phyloP scores from a whole-genome alignment of 2,329 filamentous ascomycete species.

The Aspergillus sp. region DNA sequence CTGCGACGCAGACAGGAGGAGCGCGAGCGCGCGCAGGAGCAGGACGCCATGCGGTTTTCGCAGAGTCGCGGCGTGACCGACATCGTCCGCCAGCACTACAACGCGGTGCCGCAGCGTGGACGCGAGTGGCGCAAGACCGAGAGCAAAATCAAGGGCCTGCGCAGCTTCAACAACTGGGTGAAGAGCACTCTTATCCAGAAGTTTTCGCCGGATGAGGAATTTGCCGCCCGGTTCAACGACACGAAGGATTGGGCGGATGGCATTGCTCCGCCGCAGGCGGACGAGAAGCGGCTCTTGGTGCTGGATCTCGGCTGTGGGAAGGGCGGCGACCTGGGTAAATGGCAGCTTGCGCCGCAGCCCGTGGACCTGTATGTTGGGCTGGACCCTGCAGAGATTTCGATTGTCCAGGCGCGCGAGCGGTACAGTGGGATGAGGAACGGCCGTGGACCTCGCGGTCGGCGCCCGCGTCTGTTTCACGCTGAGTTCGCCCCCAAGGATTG shows the following conservation, averaged over 20 bases:
- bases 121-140: slow-evolving; percentile 93
- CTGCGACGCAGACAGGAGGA: slow-evolving; percentile 43
- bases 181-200: slow-evolving; percentile 98
- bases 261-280: slow-evolving; percentile 27
- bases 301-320: slow-evolving; percentile 96
- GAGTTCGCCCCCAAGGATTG: slow-evolving; percentile 91
- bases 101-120: slow-evolving; percentile 87
- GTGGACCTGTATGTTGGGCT: slow-evolving; percentile 93
- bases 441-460: slow-evolving; percentile 52
- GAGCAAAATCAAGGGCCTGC: slow-evolving; percentile 89
- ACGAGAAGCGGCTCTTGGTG: slow-evolving; percentile 66
- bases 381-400: slow-evolving; percentile 88
- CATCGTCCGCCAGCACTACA: slow-evolving; percentile 91
- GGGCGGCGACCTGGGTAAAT: slow-evolving; percentile 91
- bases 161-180: slow-evolving; percentile 98
- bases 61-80: slow-evolving; percentile 67
- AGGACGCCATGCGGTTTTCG: slow-evolving; percentile 34
- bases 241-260: slow-evolving; percentile 44
- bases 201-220: slow-evolving; percentile 79
- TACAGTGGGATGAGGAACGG: slow-evolving; percentile 69
- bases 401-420: slow-evolving; percentile 83
- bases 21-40: slow-evolving; percentile 40
- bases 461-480: slow-evolving; percentile 68
- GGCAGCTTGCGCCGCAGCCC: slow-evolving; percentile 87
- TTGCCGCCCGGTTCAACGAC: slow-evolving; percentile 52